Evolutionary conservation across 148 eudicot genomes (phyloP), one percentile per base, ranked within the genome.

Genomic region (Arctostaphylos glauca): DNA sequence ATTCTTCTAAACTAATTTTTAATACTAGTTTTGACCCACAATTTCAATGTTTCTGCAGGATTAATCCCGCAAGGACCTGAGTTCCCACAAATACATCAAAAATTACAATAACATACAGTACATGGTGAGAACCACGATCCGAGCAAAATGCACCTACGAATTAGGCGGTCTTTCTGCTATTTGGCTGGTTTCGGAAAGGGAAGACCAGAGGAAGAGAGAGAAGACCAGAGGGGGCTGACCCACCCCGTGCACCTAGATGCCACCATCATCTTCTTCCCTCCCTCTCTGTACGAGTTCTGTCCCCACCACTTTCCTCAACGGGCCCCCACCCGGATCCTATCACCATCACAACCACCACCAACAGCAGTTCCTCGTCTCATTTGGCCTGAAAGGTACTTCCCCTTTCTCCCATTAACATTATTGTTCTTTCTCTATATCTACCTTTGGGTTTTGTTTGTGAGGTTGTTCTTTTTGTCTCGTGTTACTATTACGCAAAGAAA

Each of bases 381-480:
- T 52, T 81, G 12, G 66, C 52, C n/a, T 71, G 43, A 54, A 48
- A 81, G 83, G 83, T 81, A 43, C 83, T 71, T 58, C 5, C 21
- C 79, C 54, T 48, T n/a, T 15, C n/a, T 41, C 53, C 31, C 31
- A 15, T 13, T 59, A 10, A n/a, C 81, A 56, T 58, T 78, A 19
- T 19, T 77, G 50, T 77, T 9, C 46, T 25, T 49, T 66, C 2
- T 15, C 16, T 3, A 6, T 80, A 14, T 67, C 15, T 67, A 14
- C 47, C 16, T 49, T 2, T 70, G 74, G 53, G 47, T 55, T 54
- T 68, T 71, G 70, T 58, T 31, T 52, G 70, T 19, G 70, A 43
- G 81, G 50, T 9, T 54, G 31, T 43, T 55, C 66, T 81, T 81
- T 81, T 81, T 81, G 83, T 81, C 83, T 71, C 71, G 83, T 52